Evolutionary conservation across 805 yeast genomes (phyloP), one percentile per base, ranked within the genome.

Genomic region (Spathaspora girioi): DNA sequence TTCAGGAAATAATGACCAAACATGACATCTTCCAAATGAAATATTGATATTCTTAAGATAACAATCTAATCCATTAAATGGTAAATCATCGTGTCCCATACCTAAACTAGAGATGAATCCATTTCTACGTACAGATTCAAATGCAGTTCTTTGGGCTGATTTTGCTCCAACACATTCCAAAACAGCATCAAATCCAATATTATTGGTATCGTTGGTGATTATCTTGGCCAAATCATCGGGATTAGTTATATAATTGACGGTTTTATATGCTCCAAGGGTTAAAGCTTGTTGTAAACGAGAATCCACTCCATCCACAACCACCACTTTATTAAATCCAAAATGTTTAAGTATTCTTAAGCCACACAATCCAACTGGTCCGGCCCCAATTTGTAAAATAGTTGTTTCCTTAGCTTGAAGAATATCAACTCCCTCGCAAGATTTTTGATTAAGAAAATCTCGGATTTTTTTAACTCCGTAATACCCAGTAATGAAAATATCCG

Each of bases 401-500:
- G 76, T 58, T 15, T 68, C 73, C 31, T 43, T 11, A 6, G 45
- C 20, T 31, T 29, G 19, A 9, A n/a, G 46, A 29, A 29, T 15
- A 26, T 11, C 46, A 11, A 26, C 14, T n/a, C 46, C 2, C 38
- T 64, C 59, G 3, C 73, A 59, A 26, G 66, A 60, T 17, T 66
- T 64, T 27, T 66, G 65, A 42, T 71, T 65, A 43, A 71, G 67
- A 52, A 64, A 70, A 54, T 74, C 74, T 44, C 77, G 60, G 53
- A 78, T 76, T 57, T 81, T 80, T 52, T 75, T 72, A 10, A 78
- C 84, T 35, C 86, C 85, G 54, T 73, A 77, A 65, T 78, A 82
- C 0, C 86, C 87, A 1, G 87, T 83, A 43, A 83, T 80, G 66
- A 83, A 82, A 48, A 83, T 82, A 61, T 83, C 87, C 12, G 85